phyloP scores from a whole-genome alignment of 306 rosid genomes.

The Sicyos edulis region DNA sequence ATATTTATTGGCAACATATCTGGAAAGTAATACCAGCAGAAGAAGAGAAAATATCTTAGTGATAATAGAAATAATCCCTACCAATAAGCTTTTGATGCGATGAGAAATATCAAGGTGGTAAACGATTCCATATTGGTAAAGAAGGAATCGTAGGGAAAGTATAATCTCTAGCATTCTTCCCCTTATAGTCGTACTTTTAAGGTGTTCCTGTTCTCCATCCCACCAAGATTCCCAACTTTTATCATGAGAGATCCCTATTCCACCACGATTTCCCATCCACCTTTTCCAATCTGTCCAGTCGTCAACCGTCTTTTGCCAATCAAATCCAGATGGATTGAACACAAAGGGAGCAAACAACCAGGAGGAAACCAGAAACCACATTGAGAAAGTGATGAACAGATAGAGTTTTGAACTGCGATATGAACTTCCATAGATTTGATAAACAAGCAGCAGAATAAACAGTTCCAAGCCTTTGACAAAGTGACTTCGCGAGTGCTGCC shows the following conservation, averaged over 20 bases:
- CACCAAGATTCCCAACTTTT: constrained; percentile 99
- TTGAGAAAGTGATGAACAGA: constrained; percentile 70
- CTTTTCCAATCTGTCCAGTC: constrained; percentile 98
- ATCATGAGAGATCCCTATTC: constrained; percentile 71
- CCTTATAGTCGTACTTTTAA: constrained; percentile 59
- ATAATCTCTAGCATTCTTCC: constrained; percentile 77
- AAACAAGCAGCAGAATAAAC: constrained; percentile 52
- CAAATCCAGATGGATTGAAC: constrained; percentile 91
- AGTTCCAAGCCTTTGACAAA: constrained; percentile 93
- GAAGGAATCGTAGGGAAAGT: constrained; percentile 75
- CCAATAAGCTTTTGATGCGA: constrained; percentile 60
- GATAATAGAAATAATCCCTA: constrained; percentile 27
- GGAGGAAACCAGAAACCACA: constrained; percentile 88
- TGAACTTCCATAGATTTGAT: constrained; percentile 60
- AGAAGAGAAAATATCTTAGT: constrained; percentile 19
- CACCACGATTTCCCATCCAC: constrained; percentile 99
- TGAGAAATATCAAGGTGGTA: constrained; percentile 84
- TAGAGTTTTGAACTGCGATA: constrained; percentile 61
- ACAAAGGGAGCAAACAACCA: constrained; percentile 98
- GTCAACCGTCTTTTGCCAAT: constrained; percentile 98
- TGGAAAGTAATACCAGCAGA: constrained; percentile 10
- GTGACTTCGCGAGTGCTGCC: constrained; percentile 88
- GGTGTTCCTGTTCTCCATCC: constrained; percentile 90
- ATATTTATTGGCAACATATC: neutral
- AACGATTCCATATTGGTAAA: constrained; percentile 87